Percentiles rank a stretch among this genome's conserved stretches.
phyloP scores from a whole-genome alignment of 1,284 basidiomycete genomes.

The Ganoderma boninense region DNA sequence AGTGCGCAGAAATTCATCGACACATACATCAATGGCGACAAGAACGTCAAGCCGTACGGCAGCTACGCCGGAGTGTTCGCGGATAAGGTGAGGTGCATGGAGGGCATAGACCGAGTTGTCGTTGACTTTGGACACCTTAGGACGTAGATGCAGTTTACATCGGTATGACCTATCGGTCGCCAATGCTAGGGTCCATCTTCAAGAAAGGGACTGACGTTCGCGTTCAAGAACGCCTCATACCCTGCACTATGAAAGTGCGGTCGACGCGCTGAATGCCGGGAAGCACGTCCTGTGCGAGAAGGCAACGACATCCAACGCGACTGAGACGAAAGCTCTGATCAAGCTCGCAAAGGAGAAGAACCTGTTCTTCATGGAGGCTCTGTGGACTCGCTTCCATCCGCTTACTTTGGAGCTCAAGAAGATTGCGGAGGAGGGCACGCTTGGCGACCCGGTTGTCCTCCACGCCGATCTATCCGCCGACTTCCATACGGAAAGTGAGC shows the following conservation, averaged over 20 bases:
- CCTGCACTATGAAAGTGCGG: slow-evolving; percentile 82
- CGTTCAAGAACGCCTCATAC: slow-evolving; percentile 86
- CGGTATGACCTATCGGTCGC: slow-evolving; percentile 48
- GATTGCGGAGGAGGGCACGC: slow-evolving; percentile 64
- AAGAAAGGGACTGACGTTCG: not conserved
- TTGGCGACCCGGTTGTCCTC: slow-evolving; percentile 71
- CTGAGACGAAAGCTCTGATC: slow-evolving; percentile 74
- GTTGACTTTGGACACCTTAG: slow-evolving; percentile 45
- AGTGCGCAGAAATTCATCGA: slow-evolving; percentile 81
- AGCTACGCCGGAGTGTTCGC: slow-evolving; percentile 81
- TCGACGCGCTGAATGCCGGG: slow-evolving; percentile 79
- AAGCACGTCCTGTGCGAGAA: slow-evolving; percentile 93
- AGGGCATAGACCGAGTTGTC: slow-evolving; percentile 3
- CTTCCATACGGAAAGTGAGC: slow-evolving; percentile 75
- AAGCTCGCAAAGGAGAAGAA: slow-evolving; percentile 78
- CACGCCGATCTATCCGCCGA: slow-evolving; percentile 80
- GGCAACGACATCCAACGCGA: slow-evolving; percentile 71
- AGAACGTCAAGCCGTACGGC: slow-evolving; percentile 74
- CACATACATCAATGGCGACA: slow-evolving; percentile 55
- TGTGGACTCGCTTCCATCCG: slow-evolving; percentile 86
- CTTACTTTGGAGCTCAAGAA: slow-evolving; percentile 71
- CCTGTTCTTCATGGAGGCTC: slow-evolving; percentile 90
- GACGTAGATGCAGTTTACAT: slow-evolving; percentile 85
- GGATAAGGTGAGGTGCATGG: slow-evolving; percentile 59
- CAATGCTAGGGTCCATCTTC: not conserved